Base-by-base conservation (phyloP, 768 basidiomycete species). In the Suillus subalutaceus region DNA sequence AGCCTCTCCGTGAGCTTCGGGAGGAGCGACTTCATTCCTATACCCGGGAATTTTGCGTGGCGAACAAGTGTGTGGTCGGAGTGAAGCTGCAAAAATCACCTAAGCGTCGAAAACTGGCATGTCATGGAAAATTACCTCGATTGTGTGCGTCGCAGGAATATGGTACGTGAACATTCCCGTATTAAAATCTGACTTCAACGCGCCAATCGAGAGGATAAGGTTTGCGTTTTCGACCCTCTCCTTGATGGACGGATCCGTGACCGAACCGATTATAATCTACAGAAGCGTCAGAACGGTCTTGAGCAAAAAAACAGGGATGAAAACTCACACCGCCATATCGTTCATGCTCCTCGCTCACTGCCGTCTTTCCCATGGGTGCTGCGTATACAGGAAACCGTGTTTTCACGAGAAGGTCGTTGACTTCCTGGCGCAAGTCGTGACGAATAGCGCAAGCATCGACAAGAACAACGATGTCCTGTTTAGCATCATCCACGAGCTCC, bases 131-230 rank as follows among this genome's bases (percentile, higher is more conserved):
- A 70, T 16, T 69, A 90, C 91, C 82, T 92, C 92, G 67, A 93
- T 80, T 16, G 86, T 88, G 48, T 81, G 82, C 13, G 77, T 75
- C 0, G 81, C 81, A 6, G 89, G 87, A 56, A 90, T 88, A 60
- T 84, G 85, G 71, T 92, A 93, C 0, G 90, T 90, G 77, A 94
- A 95, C 75, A 90, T 91, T 40, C 93, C 94, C 1, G 92, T 93
- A 77, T 96, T 96, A 81, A 93, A 94, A 75, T 96, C 94, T 56
- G 85, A 88, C 73, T 85, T 86, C 60, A 93, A 79, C 1, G 80
- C 66, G 5, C 93, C 92, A 65, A 96, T 80, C 15, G 90, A 91
- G 15, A 96, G 72, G 61, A 93, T 87, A 52, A 96, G 80, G 69
- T 89, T 91, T 5, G 93, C 88, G 3, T 74, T 80, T 77, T 96